Evolutionary conservation across 169 alveolate genomes (phyloP).

Genomic region (Cryptosporidium baileyi): DNA sequence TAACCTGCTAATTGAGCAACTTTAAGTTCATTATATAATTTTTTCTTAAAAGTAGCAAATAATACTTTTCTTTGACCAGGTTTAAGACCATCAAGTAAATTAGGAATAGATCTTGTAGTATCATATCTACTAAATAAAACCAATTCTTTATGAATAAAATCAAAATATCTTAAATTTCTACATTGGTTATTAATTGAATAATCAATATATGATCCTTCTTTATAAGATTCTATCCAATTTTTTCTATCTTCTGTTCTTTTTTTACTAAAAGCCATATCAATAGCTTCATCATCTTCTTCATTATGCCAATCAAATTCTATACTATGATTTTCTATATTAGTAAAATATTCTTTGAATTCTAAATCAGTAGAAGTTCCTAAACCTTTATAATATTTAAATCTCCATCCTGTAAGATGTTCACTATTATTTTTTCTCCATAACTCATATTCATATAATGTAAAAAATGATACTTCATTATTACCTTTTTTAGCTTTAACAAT

Average conservation of each 20-base stretch:
- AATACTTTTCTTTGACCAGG: constrained; percentile 99
- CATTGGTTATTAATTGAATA: constrained; percentile 76
- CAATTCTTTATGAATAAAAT: constrained; percentile 97
- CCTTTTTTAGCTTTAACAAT: constrained; percentile 94
- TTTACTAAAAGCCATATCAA: constrained; percentile 98
- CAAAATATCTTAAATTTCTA: constrained; percentile 83
- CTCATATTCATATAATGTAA: constrained; percentile 97
- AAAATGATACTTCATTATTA: constrained; percentile 88
- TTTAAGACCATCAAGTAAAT: constrained; percentile 97
- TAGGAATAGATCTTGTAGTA: constrained; percentile 96
- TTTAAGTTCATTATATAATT: constrained; percentile 92
- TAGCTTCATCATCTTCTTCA: constrained; percentile 92
- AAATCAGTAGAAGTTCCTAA: constrained; percentile 98
- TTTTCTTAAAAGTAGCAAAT: constrained; percentile 95
- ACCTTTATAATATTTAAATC: constrained; percentile 99
- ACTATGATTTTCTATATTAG: constrained; percentile 91
- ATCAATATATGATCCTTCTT: constrained; percentile 81
- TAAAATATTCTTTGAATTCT: constrained; percentile 98
- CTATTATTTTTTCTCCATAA: constrained; percentile 88
- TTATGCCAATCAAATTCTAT: constrained; percentile 88
- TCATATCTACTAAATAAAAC: constrained; percentile 97
- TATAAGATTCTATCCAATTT: constrained; percentile 85
- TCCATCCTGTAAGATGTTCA: constrained; percentile 83
- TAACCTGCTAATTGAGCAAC: constrained; percentile 94
- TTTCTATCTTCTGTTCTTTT: constrained; percentile 97